These are phyloP conservation scores for Buxus sempervirens DNA, from an alignment of 164 flowering plant genomes.

Conservation along the genomic window DNA sequence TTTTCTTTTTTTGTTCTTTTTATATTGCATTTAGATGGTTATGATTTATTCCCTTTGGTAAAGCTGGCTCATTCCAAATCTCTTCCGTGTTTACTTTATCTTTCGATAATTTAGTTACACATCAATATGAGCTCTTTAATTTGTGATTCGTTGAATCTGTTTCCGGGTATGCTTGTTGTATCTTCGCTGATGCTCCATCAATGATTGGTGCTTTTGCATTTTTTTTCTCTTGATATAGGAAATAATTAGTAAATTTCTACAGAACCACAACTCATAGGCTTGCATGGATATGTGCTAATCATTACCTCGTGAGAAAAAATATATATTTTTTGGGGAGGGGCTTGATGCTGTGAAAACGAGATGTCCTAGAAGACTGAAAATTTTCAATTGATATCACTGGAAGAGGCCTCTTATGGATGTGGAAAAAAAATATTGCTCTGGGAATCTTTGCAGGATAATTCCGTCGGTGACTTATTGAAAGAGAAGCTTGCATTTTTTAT, in stretches of 20 bases:
- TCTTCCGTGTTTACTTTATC: too few species aligned
- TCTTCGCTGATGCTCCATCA: background rate
- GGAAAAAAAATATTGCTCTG: background rate
- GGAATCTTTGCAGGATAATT: background rate
- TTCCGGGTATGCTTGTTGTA: background rate
- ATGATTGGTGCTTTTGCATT: background rate
- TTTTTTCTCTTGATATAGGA: background rate
- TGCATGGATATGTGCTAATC: background rate
- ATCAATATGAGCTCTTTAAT: background rate
- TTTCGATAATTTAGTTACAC: background rate
- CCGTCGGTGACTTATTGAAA: background rate
- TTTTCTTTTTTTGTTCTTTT: background rate
- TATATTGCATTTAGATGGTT: too few species aligned
- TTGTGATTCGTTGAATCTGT: background rate
- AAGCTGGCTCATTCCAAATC: background rate
- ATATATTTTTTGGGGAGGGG: too few species aligned
- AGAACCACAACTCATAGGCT: background rate
- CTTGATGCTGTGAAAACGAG: too few species aligned
- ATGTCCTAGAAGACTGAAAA: background rate
- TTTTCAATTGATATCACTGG: background rate
- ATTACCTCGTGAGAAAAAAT: background rate
- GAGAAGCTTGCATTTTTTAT: background rate
- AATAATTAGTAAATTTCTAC: background rate
- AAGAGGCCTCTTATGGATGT: background rate
- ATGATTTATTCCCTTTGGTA: background rate